Conservation (phyloP, 1,284 basidiomycete genomes). For the Cystobasidium sp. region DNA sequence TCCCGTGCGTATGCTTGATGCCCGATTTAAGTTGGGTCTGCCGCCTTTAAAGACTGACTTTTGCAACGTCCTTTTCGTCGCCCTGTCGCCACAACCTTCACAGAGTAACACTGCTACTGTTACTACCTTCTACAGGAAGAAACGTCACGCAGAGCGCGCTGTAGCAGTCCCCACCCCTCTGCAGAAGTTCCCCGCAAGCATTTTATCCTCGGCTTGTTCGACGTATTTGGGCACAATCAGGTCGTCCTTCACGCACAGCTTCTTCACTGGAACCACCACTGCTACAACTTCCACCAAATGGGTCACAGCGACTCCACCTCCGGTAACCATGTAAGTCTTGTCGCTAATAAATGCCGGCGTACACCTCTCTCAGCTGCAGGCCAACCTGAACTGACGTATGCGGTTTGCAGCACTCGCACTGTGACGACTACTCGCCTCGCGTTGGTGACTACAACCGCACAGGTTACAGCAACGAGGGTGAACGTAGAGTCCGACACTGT, state of each 20-base stretch:
- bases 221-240: constrained; percentile 21
- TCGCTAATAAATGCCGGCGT: background rate
- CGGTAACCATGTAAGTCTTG: constrained; percentile 18
- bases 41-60: background rate
- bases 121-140: constrained; percentile 15
- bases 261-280: constrained; percentile 20
- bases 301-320: constrained; percentile 4
- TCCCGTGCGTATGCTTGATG: background rate
- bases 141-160: constrained; percentile 13
- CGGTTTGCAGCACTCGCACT: constrained; percentile 17
- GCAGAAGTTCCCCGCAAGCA: constrained; percentile 17
- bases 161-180: constrained; percentile 9
- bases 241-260: constrained; percentile 22
- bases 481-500: constrained; percentile 14
- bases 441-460: constrained; percentile 15
- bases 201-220: constrained; percentile 17
- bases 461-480: constrained; percentile 15
- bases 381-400: background rate
- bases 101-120: constrained; percentile 24
- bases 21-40: background rate
- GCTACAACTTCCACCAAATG: constrained; percentile 17
- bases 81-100: background rate
- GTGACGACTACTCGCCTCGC: constrained; percentile 23
- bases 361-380: background rate
- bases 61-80: background rate